A percentile compares a stretch with the other conserved stretches of the same genome.
Conservation (phyloP, 2,329 filamentous ascomycete genomes). For the Alternaria novae-zelandiae region DNA sequence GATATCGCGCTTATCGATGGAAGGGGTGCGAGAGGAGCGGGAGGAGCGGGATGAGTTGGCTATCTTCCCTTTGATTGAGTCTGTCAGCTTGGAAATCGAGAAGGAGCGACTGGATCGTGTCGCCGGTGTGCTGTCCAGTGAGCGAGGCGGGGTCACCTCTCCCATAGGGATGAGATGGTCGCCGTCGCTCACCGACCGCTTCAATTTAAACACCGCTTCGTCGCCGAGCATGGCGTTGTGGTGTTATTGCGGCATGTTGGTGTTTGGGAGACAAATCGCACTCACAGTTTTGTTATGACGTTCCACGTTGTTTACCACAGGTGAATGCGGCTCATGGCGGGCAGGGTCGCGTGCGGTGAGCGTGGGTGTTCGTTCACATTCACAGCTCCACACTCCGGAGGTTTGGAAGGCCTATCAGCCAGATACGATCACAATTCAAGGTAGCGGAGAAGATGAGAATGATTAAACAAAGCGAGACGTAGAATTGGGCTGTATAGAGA, state of each 20-base stretch:
- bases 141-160: slow-evolving; percentile 20
- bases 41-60: slow-evolving; percentile 16
- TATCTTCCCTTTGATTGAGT: slow-evolving; percentile 30
- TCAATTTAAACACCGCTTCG: slow-evolving; percentile 28
- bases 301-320: slow-evolving; percentile 20
- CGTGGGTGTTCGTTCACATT: slow-evolving; percentile 23
- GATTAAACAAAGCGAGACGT: background rate
- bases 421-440: slow-evolving; percentile 4
- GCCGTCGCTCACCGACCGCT: slow-evolving; percentile 33
- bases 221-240: slow-evolving; percentile 26
- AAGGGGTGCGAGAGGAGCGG: slow-evolving; percentile 18
- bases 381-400: slow-evolving; percentile 16
- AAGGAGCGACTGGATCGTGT: slow-evolving; percentile 27
- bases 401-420: slow-evolving; percentile 7
- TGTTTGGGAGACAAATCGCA: slow-evolving; percentile 14
- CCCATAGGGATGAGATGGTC: slow-evolving; percentile 23
- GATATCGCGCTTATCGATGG: slow-evolving; percentile 31
- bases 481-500: slow-evolving; percentile 1
- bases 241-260: slow-evolving; percentile 8
- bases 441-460: background rate
- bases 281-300: slow-evolving; percentile 29
- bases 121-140: slow-evolving; percentile 11
- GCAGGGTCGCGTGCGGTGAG: slow-evolving; percentile 26
- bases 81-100: slow-evolving; percentile 38
- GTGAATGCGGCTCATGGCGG: slow-evolving; percentile 38